Percentiles rank a stretch among this genome's conserved stretches.
These are phyloP conservation scores for Pontederia paniculata DNA, from an alignment of 176 grass and related monocot species.

Conservation along the genomic window DNA sequence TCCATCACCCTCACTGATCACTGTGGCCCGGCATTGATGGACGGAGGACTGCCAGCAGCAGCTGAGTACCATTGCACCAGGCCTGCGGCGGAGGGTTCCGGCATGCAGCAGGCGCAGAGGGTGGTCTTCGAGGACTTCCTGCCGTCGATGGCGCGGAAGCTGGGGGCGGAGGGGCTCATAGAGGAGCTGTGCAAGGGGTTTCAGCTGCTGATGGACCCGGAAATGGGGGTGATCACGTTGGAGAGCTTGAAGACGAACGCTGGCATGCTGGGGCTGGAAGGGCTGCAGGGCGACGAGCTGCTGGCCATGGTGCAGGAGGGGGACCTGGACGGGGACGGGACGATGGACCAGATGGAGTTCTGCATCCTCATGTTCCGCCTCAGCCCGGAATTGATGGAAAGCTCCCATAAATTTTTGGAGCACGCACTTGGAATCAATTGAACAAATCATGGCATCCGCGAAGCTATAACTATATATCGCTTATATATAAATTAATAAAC, in stretches of 20 bases:
- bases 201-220: slow-evolving; percentile 20
- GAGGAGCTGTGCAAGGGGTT: slow-evolving; percentile 20
- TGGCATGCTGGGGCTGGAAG: slow-evolving; percentile 11
- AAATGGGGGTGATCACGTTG: slow-evolving; percentile 18
- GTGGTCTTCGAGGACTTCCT: slow-evolving; percentile 20
- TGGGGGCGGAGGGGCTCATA: slow-evolving; percentile 25
- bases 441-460: too few species aligned
- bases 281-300: slow-evolving; percentile 19
- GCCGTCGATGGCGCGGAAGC: slow-evolving; percentile 21
- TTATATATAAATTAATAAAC: too few species aligned
- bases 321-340: slow-evolving; percentile 80
- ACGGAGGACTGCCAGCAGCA: too few species aligned
- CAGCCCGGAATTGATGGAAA: slow-evolving; percentile 90
- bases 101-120: neutral
- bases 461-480: too few species aligned
- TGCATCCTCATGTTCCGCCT: slow-evolving; percentile 83
- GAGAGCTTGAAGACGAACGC: slow-evolving; percentile 15
- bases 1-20: too few species aligned
- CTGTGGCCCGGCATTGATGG: too few species aligned
- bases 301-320: slow-evolving; percentile 20
- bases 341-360: slow-evolving; percentile 82
- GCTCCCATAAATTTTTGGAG: slow-evolving; percentile 45
- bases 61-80: too few species aligned
- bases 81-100: too few species aligned
- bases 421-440: slow-evolving; percentile 21